phyloP scores from a whole-genome alignment of 2,329 filamentous ascomycete genomes.

The Diaporthe eres region DNA sequence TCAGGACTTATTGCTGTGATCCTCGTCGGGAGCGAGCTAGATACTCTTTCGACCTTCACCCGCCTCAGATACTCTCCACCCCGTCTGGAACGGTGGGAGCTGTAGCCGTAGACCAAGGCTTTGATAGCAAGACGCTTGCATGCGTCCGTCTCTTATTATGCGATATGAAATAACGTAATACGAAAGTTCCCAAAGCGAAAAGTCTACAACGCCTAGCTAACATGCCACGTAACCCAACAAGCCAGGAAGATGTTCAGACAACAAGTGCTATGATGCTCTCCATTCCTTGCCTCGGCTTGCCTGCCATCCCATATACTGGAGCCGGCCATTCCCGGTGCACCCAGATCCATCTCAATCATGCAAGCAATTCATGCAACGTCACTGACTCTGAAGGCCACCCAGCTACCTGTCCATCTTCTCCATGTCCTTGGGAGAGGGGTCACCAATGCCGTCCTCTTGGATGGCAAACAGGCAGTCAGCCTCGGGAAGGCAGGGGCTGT shows the following conservation, averaged over 20 bases:
- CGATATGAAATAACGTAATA: conserved; percentile 7
- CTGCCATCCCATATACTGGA: neutral
- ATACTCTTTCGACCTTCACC: too few relatives aligned
- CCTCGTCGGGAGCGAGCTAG: neutral
- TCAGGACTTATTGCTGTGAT: neutral
- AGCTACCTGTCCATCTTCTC: conserved; percentile 73
- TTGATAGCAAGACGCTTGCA: neutral
- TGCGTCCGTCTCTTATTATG: conserved; percentile 10
- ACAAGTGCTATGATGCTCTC: neutral
- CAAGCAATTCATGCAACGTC: neutral
- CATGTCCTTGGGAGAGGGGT: conserved; percentile 94
- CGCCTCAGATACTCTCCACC: neutral
- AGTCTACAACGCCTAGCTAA: conserved; percentile 41
- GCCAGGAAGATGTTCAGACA: conserved; percentile 20
- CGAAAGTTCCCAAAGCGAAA: conserved; percentile 26
- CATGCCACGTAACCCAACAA: conserved; percentile 24
- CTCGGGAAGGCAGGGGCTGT: conserved; percentile 96
- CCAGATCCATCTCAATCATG: neutral
- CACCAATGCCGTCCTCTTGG: conserved; percentile 95
- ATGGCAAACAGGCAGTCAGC: conserved; percentile 98
- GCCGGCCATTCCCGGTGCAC: neutral
- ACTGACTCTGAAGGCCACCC: conserved; percentile 43
- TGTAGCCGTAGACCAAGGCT: neutral
- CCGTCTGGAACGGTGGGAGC: neutral
- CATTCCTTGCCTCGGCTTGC: neutral